A percentile compares a stretch with the other conserved stretches of the same genome.
These are phyloP conservation scores for Tolypocladium cylindrosporum DNA, from an alignment of 2,329 filamentous ascomycete species.

Conservation along the genomic window DNA sequence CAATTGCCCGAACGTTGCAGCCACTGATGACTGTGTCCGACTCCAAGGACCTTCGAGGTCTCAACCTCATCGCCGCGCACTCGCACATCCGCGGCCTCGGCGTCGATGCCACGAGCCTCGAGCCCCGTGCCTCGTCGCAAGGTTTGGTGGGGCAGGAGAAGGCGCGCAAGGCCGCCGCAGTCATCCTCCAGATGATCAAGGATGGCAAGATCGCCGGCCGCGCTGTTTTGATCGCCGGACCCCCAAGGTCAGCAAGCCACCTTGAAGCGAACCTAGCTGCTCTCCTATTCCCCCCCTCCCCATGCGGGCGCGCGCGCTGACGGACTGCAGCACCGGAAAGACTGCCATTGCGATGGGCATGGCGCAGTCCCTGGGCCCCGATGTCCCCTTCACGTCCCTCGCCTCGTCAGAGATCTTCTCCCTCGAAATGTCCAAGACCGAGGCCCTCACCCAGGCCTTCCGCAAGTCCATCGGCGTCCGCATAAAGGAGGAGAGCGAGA, in stretches of 20 bases:
- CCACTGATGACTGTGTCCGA: conserved; percentile 75
- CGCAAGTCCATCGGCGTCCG: conserved; percentile 95
- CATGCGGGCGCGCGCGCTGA: conserved; percentile 7
- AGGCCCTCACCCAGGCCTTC: conserved; percentile 97
- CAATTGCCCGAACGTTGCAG: conserved; percentile 20
- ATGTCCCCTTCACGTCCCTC: conserved; percentile 94
- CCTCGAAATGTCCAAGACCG: conserved; percentile 98
- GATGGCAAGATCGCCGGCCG: conserved; percentile 96
- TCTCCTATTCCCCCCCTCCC: background rate
- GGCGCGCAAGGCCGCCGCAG: conserved; percentile 88
- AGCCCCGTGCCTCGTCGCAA: conserved; percentile 76
- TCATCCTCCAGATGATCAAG: conserved; percentile 98
- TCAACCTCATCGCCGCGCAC: conserved; percentile 96
- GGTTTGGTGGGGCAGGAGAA: conserved; percentile 94
- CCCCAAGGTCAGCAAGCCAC: conserved; percentile 53
- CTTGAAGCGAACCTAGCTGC: background rate
- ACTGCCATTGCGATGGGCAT: conserved; percentile 98
- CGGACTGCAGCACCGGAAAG: conserved; percentile 69
- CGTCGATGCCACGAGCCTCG: conserved; percentile 83
- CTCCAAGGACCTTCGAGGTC: conserved; percentile 87
- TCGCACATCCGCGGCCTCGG: conserved; percentile 95
- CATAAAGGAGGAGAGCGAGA: conserved; percentile 98
- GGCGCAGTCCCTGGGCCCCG: conserved; percentile 87
- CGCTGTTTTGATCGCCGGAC: conserved; percentile 88
- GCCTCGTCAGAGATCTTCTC: conserved; percentile 97